Evolutionary conservation across 768 basidiomycete species (phyloP).

Genomic region (Boletus fagicola): DNA sequence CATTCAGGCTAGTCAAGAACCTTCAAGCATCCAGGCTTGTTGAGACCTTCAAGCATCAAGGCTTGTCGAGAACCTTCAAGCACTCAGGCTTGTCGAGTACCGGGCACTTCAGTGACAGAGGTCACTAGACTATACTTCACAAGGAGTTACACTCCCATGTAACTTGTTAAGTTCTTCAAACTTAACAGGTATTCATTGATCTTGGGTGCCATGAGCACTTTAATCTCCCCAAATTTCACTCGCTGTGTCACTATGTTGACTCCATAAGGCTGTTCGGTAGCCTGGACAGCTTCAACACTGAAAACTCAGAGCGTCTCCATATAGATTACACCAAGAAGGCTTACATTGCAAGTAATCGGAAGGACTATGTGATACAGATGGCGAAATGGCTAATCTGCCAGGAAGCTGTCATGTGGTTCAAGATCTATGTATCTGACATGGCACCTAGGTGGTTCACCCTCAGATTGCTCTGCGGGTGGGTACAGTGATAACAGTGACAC

Average conservation of each 20-base stretch:
- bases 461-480: not conserved
- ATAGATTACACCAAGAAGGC: not conserved
- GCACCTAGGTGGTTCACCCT: not conserved
- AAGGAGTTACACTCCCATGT: too few species aligned
- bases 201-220: not conserved
- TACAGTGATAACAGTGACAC: not conserved
- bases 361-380: not conserved
- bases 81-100: too few species aligned
- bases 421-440: not conserved
- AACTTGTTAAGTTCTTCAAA: too few species aligned
- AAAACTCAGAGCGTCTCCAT: not conserved
- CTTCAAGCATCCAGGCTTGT: too few species aligned
- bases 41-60: too few species aligned
- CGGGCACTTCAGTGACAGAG: too few species aligned
- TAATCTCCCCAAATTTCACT: conserved; percentile 1
- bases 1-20: too few species aligned
- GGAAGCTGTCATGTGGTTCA: not conserved
- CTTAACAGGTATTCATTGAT: too few species aligned
- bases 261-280: not conserved
- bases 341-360: not conserved
- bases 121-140: too few species aligned
- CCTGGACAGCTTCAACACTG: not conserved
- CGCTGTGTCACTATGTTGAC: not conserved
- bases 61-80: too few species aligned
- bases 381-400: not conserved